A percentile compares a stretch with the other conserved stretches of the same genome.
These are phyloP conservation scores for Micromonas pusilla DNA, from an alignment of 139 green algal species.

Conservation along the genomic window DNA sequence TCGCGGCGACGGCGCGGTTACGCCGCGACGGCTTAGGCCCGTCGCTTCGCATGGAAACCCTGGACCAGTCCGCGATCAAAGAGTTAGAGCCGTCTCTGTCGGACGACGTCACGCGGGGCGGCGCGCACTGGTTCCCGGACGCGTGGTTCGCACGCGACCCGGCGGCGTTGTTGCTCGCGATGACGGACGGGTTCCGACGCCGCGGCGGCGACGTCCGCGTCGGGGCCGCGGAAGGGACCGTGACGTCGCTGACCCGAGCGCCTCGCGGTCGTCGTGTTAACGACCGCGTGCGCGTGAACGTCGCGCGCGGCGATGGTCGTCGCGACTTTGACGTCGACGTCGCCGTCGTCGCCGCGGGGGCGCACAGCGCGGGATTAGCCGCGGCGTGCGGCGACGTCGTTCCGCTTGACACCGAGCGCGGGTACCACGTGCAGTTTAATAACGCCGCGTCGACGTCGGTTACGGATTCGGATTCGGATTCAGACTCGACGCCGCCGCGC, in stretches of 20 bases:
- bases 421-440: conserved; percentile 15
- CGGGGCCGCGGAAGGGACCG: not conserved
- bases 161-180: conserved; percentile 6
- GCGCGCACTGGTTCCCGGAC: conserved; percentile 20
- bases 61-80: not conserved
- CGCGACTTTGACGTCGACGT: conserved; percentile 3
- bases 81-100: conserved; percentile 23
- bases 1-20: not conserved
- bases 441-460: not conserved
- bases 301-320: no score
- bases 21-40: not conserved
- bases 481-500: no score
- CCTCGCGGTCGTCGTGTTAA: no score
- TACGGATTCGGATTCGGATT: no score
- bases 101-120: not conserved
- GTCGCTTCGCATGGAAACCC: not conserved
- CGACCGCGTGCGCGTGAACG: no score
- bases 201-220: not conserved
- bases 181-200: not conserved
- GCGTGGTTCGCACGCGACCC: conserved; percentile 27
- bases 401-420: conserved; percentile 28
- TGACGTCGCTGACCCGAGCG: not conserved
- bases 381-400: not conserved
- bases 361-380: conserved; percentile 6
- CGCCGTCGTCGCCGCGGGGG: conserved; percentile 15